Percentiles rank a stretch among this genome's conserved stretches.
Conservation (phyloP, 1,284 basidiomycete species). For the Apiotrichum gracile region DNA sequence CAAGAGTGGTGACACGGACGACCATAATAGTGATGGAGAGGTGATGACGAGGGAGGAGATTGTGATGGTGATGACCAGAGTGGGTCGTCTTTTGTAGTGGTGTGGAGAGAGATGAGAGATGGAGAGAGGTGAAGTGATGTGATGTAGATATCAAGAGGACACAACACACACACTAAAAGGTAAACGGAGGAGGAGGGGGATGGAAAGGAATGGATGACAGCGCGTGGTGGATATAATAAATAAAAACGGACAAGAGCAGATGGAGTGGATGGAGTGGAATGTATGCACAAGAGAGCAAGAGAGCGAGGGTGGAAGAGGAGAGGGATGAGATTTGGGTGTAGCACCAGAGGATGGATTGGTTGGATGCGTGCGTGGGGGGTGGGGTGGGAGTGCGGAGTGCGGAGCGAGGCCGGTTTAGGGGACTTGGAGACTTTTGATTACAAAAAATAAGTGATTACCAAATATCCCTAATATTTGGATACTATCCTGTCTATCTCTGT, state of each 20-base stretch:
- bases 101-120: neutral
- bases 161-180: neutral
- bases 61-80: neutral
- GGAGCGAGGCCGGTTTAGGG: too few relatives aligned
- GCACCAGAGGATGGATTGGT: too few relatives aligned
- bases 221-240: neutral
- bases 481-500: too few relatives aligned
- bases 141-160: neutral
- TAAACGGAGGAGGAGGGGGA: too few relatives aligned
- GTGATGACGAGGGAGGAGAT: neutral
- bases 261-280: neutral
- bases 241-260: neutral
- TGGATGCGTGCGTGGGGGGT: too few relatives aligned
- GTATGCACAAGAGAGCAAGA: too few relatives aligned
- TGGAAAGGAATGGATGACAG: neutral
- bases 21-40: neutral
- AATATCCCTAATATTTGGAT: too few relatives aligned
- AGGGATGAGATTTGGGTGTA: too few relatives aligned
- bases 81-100: neutral
- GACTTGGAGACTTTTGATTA: too few relatives aligned
- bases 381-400: too few relatives aligned
- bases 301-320: too few relatives aligned
- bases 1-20: neutral
- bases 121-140: neutral
- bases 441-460: too few relatives aligned